These are phyloP conservation scores for Phytophthora pistaciae DNA, from an alignment of 352 stramenopile genomes.

Conservation along the genomic window DNA sequence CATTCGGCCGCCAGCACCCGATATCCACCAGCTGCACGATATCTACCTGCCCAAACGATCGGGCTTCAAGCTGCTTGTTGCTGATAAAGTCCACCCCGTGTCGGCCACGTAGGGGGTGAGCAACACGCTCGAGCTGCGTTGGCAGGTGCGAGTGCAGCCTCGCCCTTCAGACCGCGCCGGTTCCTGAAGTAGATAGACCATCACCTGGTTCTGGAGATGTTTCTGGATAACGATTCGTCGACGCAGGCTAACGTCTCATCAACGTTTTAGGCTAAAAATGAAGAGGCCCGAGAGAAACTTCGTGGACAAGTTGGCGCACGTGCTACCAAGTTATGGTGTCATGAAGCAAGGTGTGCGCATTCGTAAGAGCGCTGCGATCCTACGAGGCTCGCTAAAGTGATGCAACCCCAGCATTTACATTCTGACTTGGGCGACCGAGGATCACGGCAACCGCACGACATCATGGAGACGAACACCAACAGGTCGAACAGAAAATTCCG, in stretches of 20 bases:
- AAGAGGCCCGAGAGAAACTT: too few relatives aligned
- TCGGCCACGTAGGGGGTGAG: background rate
- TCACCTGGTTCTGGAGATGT: background rate
- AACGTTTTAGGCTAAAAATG: too few relatives aligned
- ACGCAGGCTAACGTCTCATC: too few relatives aligned
- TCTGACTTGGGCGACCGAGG: too few relatives aligned
- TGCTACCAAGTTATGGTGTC: too few relatives aligned
- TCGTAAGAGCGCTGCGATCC: too few relatives aligned
- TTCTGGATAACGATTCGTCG: background rate
- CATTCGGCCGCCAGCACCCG: background rate
- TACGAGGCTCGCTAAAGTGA: background rate
- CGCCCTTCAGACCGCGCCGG: background rate
- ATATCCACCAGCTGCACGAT: background rate
- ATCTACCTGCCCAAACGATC: background rate
- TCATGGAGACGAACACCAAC: slow-evolving; percentile 1
- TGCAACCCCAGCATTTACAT: background rate
- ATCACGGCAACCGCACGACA: background rate
- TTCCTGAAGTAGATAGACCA: background rate
- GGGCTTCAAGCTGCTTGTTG: background rate
- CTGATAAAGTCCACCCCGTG: background rate
- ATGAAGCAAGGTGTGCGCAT: too few relatives aligned
- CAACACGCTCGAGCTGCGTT: background rate
- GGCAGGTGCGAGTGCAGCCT: background rate
- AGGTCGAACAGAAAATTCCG: slow-evolving; percentile 16
- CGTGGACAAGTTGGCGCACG: too few relatives aligned